Conservation (phyloP, 371 early-diverging fungal genomes). For the Dinochytrium kinnereticum region DNA sequence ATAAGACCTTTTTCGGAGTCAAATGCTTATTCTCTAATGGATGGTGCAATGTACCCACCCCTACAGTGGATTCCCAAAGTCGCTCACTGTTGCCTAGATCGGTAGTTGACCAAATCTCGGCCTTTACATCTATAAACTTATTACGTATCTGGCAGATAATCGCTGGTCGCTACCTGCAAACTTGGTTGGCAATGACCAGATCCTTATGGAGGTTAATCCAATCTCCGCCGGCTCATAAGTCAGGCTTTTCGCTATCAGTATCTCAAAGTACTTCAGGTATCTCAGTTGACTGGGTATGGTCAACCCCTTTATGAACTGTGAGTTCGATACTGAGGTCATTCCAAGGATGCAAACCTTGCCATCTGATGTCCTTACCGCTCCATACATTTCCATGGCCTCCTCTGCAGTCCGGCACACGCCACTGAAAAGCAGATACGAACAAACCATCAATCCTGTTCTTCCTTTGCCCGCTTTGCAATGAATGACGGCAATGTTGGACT, state of each 20-base stretch:
- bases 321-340: neutral
- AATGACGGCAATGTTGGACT: conserved; percentile 63
- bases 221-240: neutral
- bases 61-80: too few relatives aligned
- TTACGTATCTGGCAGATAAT: too few relatives aligned
- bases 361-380: conserved; percentile 58
- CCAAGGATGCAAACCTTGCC: conserved; percentile 33
- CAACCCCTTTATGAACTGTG: conserved; percentile 54
- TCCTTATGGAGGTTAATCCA: too few relatives aligned
- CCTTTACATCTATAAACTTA: too few relatives aligned
- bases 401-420: conserved; percentile 48
- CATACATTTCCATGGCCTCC: conserved; percentile 66
- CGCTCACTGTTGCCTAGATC: neutral
- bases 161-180: too few relatives aligned
- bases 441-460: conserved; percentile 74
- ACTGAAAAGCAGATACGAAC: conserved; percentile 61
- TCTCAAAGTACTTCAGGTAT: conserved; percentile 66
- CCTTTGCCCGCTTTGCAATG: conserved; percentile 86
- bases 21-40: too few relatives aligned
- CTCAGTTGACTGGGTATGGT: conserved; percentile 72
- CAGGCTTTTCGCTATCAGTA: conserved; percentile 18
- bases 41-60: too few relatives aligned
- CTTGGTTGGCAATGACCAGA: too few relatives aligned
- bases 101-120: neutral
- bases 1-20: too few relatives aligned